Evolutionary conservation across 2,329 filamentous ascomycete genomes (phyloP).

Genomic region (Diaporthe sp.): DNA sequence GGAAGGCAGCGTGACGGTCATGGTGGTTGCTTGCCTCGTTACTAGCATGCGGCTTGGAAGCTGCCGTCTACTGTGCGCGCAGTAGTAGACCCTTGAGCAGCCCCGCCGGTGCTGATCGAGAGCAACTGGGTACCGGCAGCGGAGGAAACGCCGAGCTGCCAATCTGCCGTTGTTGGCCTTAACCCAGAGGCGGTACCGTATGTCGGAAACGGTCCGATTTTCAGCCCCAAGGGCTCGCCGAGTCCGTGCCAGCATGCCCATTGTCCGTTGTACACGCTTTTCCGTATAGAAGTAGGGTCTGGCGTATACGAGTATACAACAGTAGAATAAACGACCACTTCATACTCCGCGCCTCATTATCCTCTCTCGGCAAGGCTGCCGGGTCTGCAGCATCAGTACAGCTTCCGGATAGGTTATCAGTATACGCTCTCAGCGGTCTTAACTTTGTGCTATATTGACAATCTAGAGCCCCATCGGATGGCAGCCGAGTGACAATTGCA

Average conservation of each 20-base stretch:
- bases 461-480: background rate
- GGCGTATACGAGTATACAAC: background rate
- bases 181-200: background rate
- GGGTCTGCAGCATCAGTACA: background rate
- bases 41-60: background rate
- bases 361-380: background rate
- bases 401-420: background rate
- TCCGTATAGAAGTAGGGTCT: background rate
- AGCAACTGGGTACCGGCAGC: background rate
- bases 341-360: background rate
- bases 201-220: conserved; percentile 13
- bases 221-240: conserved; percentile 2
- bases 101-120: background rate
- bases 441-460: background rate
- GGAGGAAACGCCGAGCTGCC: background rate
- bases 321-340: background rate
- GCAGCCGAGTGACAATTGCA: background rate
- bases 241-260: background rate
- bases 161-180: background rate
- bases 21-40: background rate
- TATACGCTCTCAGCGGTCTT: background rate
- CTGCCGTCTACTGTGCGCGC: background rate
- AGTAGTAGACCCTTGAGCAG: background rate
- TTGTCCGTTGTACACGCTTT: background rate
- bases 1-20: background rate